Conservation (phyloP, 768 basidiomycete genomes). For the Pholiota molesta region DNA sequence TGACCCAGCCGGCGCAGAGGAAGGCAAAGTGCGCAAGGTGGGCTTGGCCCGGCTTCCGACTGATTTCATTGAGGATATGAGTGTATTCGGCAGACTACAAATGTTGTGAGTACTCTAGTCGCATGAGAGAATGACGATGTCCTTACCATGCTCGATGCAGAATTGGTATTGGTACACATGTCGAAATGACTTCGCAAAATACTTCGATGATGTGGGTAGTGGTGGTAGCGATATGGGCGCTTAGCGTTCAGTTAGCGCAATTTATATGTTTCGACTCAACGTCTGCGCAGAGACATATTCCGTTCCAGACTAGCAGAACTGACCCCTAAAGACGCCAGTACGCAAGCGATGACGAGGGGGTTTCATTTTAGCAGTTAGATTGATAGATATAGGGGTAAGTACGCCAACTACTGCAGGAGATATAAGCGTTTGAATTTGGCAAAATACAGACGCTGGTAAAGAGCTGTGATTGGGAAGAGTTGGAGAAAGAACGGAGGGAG, state of each 20-base stretch:
- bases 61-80: not conserved
- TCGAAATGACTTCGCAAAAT: not conserved
- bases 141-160: not conserved
- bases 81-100: not conserved
- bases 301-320: not conserved
- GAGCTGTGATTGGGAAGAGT: too few relatives aligned
- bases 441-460: too few relatives aligned
- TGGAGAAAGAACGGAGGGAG: too few relatives aligned
- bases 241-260: not conserved
- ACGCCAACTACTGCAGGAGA: too few relatives aligned
- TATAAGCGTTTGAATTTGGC: too few relatives aligned
- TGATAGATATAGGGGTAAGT: too few relatives aligned
- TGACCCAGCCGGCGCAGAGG: not conserved
- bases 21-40: not conserved
- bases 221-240: not conserved
- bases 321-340: not conserved
- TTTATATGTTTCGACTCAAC: not conserved
- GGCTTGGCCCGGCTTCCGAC: not conserved
- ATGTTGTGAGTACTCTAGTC: not conserved
- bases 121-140: not conserved
- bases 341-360: conserved; percentile 13
- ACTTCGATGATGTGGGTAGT: not conserved
- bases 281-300: not conserved
- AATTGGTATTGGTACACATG: not conserved
- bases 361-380: too few relatives aligned